A percentile compares a stretch with the other conserved stretches of the same genome.
Conservation (phyloP, 2,329 filamentous ascomycete species). For the Emmonsiellopsis sp. region DNA sequence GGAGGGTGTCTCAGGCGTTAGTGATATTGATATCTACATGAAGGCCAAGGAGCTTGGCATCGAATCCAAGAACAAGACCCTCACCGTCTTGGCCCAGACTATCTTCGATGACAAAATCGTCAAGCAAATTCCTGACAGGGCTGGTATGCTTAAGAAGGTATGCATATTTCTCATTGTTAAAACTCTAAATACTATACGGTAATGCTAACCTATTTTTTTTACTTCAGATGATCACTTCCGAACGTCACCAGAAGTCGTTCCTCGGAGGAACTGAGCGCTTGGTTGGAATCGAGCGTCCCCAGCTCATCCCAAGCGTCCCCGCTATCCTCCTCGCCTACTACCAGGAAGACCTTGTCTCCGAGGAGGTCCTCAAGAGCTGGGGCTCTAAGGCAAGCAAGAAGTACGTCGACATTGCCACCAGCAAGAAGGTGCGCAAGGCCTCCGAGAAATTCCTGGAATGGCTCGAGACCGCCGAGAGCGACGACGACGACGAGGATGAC, state of each 20-base stretch:
- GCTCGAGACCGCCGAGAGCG: constrained; percentile 77
- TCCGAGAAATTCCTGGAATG: constrained; percentile 90
- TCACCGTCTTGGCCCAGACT: constrained; percentile 84
- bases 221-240: constrained; percentile 66
- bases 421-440: constrained; percentile 91
- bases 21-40: constrained; percentile 85
- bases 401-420: constrained; percentile 81
- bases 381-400: constrained; percentile 95
- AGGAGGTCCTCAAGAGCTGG: constrained; percentile 86
- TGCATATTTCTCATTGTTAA: constrained; percentile 16
- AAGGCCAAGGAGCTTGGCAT: constrained; percentile 97
- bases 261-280: constrained; percentile 93
- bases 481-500: constrained; percentile 58
- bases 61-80: constrained; percentile 85
- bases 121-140: constrained; percentile 76
- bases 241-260: constrained; percentile 91
- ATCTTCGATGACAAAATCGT: constrained; percentile 86
- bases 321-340: constrained; percentile 87
- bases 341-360: constrained; percentile 76
- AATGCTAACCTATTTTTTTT: constrained; percentile 6
- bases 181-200: not conserved
- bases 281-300: constrained; percentile 69
- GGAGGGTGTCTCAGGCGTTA: constrained; percentile 67
- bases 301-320: constrained; percentile 67
- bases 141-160: constrained; percentile 80